Evolutionary conservation across 441 rosid genomes (phyloP).

Genomic region (Cnidoscolus chayamansa): DNA sequence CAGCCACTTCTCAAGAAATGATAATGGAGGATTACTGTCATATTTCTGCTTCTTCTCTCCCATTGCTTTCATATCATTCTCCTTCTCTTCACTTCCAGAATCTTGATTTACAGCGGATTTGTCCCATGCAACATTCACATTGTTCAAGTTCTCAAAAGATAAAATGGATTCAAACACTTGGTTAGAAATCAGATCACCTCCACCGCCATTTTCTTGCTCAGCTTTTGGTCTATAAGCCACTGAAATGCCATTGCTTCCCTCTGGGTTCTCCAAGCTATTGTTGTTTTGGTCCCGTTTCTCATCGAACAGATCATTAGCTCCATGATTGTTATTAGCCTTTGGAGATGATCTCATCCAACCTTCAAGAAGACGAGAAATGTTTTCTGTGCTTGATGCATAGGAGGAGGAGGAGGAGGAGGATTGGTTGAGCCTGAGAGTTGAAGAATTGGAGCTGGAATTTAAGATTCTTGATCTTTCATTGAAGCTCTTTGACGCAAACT

Average conservation of each 20-base stretch:
- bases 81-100: conserved; percentile 31
- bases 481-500: conserved; percentile 23
- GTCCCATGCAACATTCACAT: conserved; percentile 44
- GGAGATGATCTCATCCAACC: conserved; percentile 95
- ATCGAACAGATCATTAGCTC: conserved; percentile 11
- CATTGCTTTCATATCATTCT: conserved; percentile 1
- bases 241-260: not conserved
- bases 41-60: conserved; percentile 30
- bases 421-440: too few species aligned
- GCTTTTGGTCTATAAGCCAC: conserved; percentile 33
- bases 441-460: too few species aligned
- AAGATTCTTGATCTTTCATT: too few species aligned
- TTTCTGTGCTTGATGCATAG: conserved; percentile 90
- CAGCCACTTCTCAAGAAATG: conserved; percentile 95
- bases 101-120: conserved; percentile 30
- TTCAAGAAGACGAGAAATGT: conserved; percentile 88
- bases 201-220: conserved; percentile 35
- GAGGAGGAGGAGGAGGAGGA: conserved; percentile 37
- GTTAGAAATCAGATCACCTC: conserved; percentile 33
- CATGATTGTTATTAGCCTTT: conserved; percentile 24
- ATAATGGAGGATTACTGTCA: conserved; percentile 50
- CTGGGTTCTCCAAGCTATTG: conserved; percentile 3
- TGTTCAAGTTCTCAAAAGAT: conserved; percentile 48
- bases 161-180: conserved; percentile 60
- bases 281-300: not conserved